Evolutionary conservation across 176 grass and related monocot species (phyloP).

Genomic region (Coix lacrymajobi): DNA sequence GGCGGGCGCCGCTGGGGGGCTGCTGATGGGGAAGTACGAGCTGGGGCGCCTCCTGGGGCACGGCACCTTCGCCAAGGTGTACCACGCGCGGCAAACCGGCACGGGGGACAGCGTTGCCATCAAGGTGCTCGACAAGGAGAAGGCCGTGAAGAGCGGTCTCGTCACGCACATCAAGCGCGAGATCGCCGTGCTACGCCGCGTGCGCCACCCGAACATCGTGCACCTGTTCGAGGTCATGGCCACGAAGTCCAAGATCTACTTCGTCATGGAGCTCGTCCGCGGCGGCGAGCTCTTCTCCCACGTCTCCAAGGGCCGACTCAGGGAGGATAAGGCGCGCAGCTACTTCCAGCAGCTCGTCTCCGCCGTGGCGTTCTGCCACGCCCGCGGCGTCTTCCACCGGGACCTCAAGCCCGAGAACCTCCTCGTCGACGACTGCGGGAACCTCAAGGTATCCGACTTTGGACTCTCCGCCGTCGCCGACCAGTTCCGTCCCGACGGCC

Average conservation of each 20-base stretch:
- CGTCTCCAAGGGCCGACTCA: constrained; percentile 93
- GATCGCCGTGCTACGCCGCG: constrained; percentile 88
- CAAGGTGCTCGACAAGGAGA: constrained; percentile 94
- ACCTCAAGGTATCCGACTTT: constrained; percentile 94
- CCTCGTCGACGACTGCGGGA: constrained; percentile 69
- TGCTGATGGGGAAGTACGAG: constrained; percentile 76
- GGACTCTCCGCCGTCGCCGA: constrained; percentile 85
- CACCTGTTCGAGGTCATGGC: constrained; percentile 98
- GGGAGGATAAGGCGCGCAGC: constrained; percentile 77
- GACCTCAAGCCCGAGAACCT: constrained; percentile 99
- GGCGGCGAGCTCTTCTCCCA: constrained; percentile 90
- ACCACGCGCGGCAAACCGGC: constrained; percentile 47
- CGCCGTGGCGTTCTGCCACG: constrained; percentile 89
- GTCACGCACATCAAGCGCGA: constrained; percentile 91
- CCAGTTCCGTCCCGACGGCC: constrained; percentile 60
- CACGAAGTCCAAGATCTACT: constrained; percentile 97
- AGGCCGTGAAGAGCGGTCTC: constrained; percentile 57
- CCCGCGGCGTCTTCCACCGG: constrained; percentile 88
- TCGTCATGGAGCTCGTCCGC: constrained; percentile 93
- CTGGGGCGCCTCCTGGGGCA: constrained; percentile 71
- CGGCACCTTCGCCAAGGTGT: constrained; percentile 95
- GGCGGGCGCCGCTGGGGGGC: background rate
- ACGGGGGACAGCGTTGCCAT: constrained; percentile 73
- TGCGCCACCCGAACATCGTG: constrained; percentile 94
- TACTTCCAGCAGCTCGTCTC: constrained; percentile 96